These are phyloP conservation scores for Acanthochlamys bracteata DNA, from an alignment of 106 monocot species.

Conservation along the genomic window DNA sequence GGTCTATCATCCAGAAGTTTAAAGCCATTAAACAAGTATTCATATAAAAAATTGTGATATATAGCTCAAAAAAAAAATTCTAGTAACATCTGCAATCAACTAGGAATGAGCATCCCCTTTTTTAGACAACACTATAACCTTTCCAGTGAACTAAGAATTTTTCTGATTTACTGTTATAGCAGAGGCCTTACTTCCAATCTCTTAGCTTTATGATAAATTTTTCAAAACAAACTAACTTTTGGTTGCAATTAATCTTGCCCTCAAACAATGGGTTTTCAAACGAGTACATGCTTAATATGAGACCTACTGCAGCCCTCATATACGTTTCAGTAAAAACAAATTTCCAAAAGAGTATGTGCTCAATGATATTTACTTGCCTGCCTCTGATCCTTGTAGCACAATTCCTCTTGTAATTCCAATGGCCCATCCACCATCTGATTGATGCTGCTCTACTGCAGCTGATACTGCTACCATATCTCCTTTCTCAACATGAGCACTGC, in stretches of 20 bases:
- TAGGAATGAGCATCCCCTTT: background rate
- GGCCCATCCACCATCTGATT: constrained; percentile 54
- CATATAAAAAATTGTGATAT: background rate
- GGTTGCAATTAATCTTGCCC: too few species aligned
- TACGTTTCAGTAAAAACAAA: too few species aligned
- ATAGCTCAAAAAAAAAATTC: background rate
- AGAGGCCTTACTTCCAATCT: too few species aligned
- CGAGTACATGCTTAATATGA: too few species aligned
- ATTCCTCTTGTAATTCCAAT: constrained; percentile 83
- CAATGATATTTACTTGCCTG: constrained; percentile 36
- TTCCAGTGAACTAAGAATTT: too few species aligned
- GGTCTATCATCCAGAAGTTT: constrained; percentile 42
- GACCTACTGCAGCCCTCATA: too few species aligned
- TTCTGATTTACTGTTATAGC: too few species aligned
- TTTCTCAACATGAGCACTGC: constrained; percentile 93
- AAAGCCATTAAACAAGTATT: constrained; percentile 3
- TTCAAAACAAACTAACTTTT: too few species aligned
- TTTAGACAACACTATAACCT: background rate
- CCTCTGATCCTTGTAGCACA: constrained; percentile 50
- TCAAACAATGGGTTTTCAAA: too few species aligned
- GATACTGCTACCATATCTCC: constrained; percentile 87
- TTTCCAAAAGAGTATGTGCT: too few species aligned
- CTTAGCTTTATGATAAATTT: too few species aligned
- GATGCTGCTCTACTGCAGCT: constrained; percentile 71
- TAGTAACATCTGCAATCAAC: background rate